Base-by-base conservation (phyloP, 2,329 filamentous ascomycete species). In the Venturia asperata region DNA sequence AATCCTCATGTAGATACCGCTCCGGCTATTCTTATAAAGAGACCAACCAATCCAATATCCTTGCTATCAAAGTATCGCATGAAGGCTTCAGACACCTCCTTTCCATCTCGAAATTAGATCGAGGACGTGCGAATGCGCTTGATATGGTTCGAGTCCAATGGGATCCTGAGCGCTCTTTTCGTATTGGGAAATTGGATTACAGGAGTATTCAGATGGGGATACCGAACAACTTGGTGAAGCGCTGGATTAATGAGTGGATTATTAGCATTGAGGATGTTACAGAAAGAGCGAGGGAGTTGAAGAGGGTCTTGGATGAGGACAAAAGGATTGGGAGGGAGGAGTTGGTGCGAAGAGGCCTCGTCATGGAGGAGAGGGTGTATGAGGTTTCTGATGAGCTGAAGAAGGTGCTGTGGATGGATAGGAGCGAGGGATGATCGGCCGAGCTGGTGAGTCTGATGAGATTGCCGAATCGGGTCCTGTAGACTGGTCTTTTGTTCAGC, bases 131-230 rank as follows among this genome's bases (percentile, higher is more conserved):
- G 1, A 64, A 65, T 30, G 60, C 11, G 2, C 65, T 47, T 7
- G 47, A 45, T 7, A 56, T 47, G n/a, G 63, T 55, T 39, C 41
- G 63, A 43, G 17, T 55, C 4, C 60, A 65, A 30, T 61, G 64
- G 56, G 64, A 65, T 61, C 85, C 85, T 0, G 85, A 87, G 70
- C 70, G 85, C 24, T 76, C 77, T 30, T 71, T 80, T 1, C 70
- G 72, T 43, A 71, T 86, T 13, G 78, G 72, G 13, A 77, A 74
- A 67, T 67, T 86, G 63, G 71, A 69, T 9, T 79, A 83, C 70
- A 75, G 85, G 52, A 85, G 83, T 70, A 83, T 87, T 39, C 85
- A 87, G 76, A 82, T 87, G 67, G 85, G 85, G 0, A 80, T 87
- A n/a, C 79, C 81, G 1, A 77, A 73, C 2, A 72, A 71, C 1